phyloP scores from a whole-genome alignment of 192 early-diverging fungal genomes.

The Globomyces pollinis-pini region DNA sequence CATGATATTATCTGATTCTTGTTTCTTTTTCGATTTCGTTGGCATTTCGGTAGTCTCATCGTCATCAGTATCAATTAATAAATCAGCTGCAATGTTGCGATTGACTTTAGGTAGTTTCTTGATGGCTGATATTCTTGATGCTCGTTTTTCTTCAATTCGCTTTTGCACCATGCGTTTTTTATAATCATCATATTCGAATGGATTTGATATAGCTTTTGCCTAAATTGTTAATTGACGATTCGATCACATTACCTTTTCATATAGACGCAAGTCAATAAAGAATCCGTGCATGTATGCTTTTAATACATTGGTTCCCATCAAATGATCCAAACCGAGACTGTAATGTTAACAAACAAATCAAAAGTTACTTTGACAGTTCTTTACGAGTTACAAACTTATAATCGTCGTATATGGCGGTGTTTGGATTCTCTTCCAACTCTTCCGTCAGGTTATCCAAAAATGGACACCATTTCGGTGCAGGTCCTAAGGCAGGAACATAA shows the following conservation, averaged over 20 bases:
- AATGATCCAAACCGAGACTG: constrained; percentile 82
- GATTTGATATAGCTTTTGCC: constrained; percentile 90
- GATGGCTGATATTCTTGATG: constrained; percentile 77
- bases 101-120: constrained; percentile 92
- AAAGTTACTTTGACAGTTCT: constrained; percentile 49
- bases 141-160: constrained; percentile 75
- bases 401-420: constrained; percentile 84
- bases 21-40: constrained; percentile 39
- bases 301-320: constrained; percentile 85
- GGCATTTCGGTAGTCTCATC: constrained; percentile 30
- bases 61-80: constrained; percentile 33
- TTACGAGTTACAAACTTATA: constrained; percentile 95
- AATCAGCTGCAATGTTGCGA: constrained; percentile 68
- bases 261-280: constrained; percentile 91
- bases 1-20: constrained; percentile 48
- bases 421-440: constrained; percentile 77
- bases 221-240: no score
- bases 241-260: constrained; percentile 61
- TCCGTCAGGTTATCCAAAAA: constrained; percentile 95
- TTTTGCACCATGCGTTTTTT: constrained; percentile 68
- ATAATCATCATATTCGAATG: constrained; percentile 93
- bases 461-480: constrained; percentile 84
- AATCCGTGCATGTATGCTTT: constrained; percentile 99
- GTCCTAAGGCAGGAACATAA: constrained; percentile 86
- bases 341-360: not conserved